Evolutionary conservation across 768 basidiomycete genomes (phyloP).

Genomic region (Hysterangium stoloniferum): DNA sequence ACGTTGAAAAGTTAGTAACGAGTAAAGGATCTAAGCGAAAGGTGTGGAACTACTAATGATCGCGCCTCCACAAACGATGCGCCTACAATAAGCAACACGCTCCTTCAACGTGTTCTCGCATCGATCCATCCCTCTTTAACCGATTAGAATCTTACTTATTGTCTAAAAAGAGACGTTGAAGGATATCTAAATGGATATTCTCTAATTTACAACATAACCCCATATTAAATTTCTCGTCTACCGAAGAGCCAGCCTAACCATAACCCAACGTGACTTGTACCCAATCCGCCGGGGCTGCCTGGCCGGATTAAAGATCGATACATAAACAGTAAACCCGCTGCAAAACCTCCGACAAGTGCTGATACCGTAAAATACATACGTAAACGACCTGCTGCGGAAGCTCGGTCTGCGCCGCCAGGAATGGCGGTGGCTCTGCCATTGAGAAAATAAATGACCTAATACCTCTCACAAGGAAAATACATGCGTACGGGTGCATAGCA

Average conservation of each 20-base stretch:
- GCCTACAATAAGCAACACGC: conserved; percentile 2
- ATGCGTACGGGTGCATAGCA: conserved; percentile 78
- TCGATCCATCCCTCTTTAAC: conserved; percentile 1
- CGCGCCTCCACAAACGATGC: background rate
- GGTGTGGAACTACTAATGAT: conserved; percentile 7
- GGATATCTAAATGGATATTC: background rate
- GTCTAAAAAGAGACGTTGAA: background rate
- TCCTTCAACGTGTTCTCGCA: conserved; percentile 6
- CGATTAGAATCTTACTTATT: background rate
- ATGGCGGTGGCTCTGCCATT: conserved; percentile 48
- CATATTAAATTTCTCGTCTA: conserved; percentile 37
- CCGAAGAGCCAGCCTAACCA: conserved; percentile 64
- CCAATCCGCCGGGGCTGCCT: conserved; percentile 51
- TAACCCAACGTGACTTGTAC: conserved; percentile 26
- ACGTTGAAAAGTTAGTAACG: background rate
- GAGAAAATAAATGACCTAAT: conserved; percentile 8
- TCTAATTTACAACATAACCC: background rate
- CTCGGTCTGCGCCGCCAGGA: conserved; percentile 79
- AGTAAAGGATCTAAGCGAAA: conserved; percentile 7
- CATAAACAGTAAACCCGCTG: conserved; percentile 63
- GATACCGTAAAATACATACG: conserved; percentile 67
- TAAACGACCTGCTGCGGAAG: conserved; percentile 58
- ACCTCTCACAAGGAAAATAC: conserved; percentile 5
- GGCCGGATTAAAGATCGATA: conserved; percentile 63
- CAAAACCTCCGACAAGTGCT: conserved; percentile 64